Base-by-base conservation (phyloP, 2,329 filamentous ascomycete genomes). In the Neurospora sp. region DNA sequence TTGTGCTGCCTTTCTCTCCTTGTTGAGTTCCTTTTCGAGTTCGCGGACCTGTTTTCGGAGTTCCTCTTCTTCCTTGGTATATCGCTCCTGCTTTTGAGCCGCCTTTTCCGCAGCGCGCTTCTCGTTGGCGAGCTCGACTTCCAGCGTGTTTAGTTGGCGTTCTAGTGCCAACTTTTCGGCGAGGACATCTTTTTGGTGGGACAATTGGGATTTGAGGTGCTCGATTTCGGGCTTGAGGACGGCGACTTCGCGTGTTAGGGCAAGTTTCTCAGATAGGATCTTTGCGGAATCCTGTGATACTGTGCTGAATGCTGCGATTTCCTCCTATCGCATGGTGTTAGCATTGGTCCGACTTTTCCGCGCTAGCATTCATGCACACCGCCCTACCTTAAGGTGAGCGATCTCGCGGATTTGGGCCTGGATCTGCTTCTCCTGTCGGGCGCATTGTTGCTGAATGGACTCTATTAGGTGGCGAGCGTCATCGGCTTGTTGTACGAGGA, bases 51-150 rank as follows among this genome's bases (percentile, higher is more conserved):
- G 78, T 62, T 76, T 75, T 40, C 76, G 74, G 3, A 79, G 75
- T 17, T 73, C 76, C 2, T 75, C 73, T 52, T 78, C 78, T 2
- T 69, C 74, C 9, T 75, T 71, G 13, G 46, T 79, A 67, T 85
- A 83, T 7, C 72, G 73, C 52, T 76, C 75, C 52, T 78, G 77
- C 42, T 73, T 82, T 62, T 82, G 77, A 4, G 79, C 78, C 3
- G 85, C 85, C 68, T 89, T 87, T 74, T 90, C 87, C 9, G 86
- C 83, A 3, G 89, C 85, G n/a, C 89, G 87, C 78, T 89, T 95
- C 78, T 96, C 92, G 74, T 91, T 92, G 73, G 94, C 92, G 2
- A 97, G 84, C 75, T 97, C 91, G 62, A 93, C 89, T 78, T 97
- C 91, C 2, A 94, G 80, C 1, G 90, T 89, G 76, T 86, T 90